Conservation (phyloP, 176 grass and related monocot species). For the Avena atlantica region DNA sequence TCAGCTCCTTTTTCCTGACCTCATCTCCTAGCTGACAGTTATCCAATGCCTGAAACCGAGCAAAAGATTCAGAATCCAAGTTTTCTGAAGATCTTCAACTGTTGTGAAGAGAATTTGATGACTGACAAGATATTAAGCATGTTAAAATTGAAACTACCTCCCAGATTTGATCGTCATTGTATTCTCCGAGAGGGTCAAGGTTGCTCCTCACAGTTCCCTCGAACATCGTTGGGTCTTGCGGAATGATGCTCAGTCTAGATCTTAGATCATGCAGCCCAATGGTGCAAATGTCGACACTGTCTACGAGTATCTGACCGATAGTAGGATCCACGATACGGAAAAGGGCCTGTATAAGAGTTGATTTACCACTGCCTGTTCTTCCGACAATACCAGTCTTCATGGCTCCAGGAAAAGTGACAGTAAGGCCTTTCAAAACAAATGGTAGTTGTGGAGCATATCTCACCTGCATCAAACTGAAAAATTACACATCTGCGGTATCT, state of each 20-base stretch:
- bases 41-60: constrained; percentile 68
- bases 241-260: constrained; percentile 86
- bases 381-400: constrained; percentile 93
- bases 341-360: constrained; percentile 86
- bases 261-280: constrained; percentile 94
- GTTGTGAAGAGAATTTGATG: not conserved
- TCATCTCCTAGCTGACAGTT: constrained; percentile 75
- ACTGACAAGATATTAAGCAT: not conserved
- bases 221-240: constrained; percentile 92
- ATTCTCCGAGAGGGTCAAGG: constrained; percentile 84
- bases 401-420: constrained; percentile 68
- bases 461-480: constrained; percentile 56
- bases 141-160: constrained; percentile 53
- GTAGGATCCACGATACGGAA: constrained; percentile 89
- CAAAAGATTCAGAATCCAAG: not conserved
- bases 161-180: constrained; percentile 86
- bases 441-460: constrained; percentile 74
- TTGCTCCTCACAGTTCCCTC: constrained; percentile 91
- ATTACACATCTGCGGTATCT: not conserved
- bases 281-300: constrained; percentile 70
- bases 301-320: constrained; percentile 74
- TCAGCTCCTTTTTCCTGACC: constrained; percentile 71
- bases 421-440: constrained; percentile 79
- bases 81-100: not conserved
- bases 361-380: constrained; percentile 93